Percentiles rank a stretch among this genome's conserved stretches.
phyloP scores from a whole-genome alignment of 2,329 filamentous ascomycete species.

The Dactylellina haptotyla region DNA sequence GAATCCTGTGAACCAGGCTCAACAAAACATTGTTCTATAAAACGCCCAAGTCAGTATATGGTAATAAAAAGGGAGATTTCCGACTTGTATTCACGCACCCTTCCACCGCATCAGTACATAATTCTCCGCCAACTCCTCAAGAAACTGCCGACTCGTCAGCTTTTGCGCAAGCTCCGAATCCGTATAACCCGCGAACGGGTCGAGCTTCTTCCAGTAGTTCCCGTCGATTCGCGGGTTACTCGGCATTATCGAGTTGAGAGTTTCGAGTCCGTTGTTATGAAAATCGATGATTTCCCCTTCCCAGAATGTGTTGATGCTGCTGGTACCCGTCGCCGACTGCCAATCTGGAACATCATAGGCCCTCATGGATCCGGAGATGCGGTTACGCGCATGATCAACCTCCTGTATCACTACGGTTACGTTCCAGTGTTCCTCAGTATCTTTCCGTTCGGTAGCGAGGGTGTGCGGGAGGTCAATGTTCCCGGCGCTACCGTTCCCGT shows the following conservation, averaged over 20 bases:
- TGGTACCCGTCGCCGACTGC: constrained; percentile 57
- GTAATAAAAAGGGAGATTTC: too few species aligned
- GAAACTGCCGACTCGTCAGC: constrained; percentile 62
- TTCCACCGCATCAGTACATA: constrained; percentile 70
- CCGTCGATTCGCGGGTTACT: constrained; percentile 60
- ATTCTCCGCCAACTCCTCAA: constrained; percentile 62
- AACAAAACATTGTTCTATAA: constrained; percentile 59
- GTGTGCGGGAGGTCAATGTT: neutral
- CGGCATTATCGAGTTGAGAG: constrained; percentile 61
- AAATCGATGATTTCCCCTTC: constrained; percentile 77
- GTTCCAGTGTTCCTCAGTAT: constrained; percentile 71
- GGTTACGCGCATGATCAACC: constrained; percentile 71
- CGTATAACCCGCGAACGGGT: constrained; percentile 61
- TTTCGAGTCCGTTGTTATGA: constrained; percentile 61
- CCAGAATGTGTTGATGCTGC: constrained; percentile 72
- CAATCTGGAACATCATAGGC: constrained; percentile 72
- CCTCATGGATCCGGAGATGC: constrained; percentile 74
- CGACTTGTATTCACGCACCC: too few species aligned
- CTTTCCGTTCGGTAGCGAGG: constrained; percentile 51
- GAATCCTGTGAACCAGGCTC: constrained; percentile 60
- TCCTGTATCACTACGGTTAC: constrained; percentile 74
- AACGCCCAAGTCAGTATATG: constrained; percentile 57
- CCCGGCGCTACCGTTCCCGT: neutral
- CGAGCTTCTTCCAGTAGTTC: constrained; percentile 59
- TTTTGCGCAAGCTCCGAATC: constrained; percentile 63